phyloP scores from a whole-genome alignment of 2,329 filamentous ascomycete genomes.

The Exophiala xenobiotica region DNA sequence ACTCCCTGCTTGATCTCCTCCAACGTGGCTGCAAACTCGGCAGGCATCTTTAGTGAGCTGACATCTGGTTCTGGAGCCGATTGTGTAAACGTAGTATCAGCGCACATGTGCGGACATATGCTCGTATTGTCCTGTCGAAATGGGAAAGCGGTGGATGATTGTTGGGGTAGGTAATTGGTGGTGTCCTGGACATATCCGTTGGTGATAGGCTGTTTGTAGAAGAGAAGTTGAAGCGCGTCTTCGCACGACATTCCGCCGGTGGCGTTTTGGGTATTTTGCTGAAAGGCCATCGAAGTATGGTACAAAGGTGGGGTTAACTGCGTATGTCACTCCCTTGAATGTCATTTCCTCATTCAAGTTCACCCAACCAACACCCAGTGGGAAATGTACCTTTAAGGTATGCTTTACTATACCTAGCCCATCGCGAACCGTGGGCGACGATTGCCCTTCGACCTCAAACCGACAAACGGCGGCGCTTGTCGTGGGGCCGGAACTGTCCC shows the following conservation, averaged over 20 bases:
- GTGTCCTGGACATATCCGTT: conserved; percentile 4
- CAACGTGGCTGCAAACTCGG: conserved; percentile 6
- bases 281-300: conserved; percentile 3
- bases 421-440: conserved; percentile 3
- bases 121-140: conserved; percentile 8
- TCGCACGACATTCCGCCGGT: conserved; percentile 4
- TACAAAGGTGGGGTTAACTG: conserved; percentile 4
- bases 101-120: conserved; percentile 9
- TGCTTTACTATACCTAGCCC: conserved; percentile 4
- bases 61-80: conserved; percentile 6
- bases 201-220: conserved; percentile 4
- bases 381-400: conserved; percentile 4
- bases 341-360: conserved; percentile 3
- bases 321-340: conserved; percentile 4
- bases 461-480: neutral
- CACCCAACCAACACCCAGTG: conserved; percentile 4
- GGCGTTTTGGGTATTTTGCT: conserved; percentile 3
- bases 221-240: conserved; percentile 4
- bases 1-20: conserved; percentile 12
- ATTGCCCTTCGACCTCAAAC: conserved; percentile 1
- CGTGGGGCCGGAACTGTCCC: neutral
- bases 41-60: neutral
- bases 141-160: conserved; percentile 7
- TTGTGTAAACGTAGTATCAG: conserved; percentile 10
- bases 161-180: neutral